phyloP scores from a whole-genome alignment of 805 yeast species.

The Metschnikowia hibisci region DNA sequence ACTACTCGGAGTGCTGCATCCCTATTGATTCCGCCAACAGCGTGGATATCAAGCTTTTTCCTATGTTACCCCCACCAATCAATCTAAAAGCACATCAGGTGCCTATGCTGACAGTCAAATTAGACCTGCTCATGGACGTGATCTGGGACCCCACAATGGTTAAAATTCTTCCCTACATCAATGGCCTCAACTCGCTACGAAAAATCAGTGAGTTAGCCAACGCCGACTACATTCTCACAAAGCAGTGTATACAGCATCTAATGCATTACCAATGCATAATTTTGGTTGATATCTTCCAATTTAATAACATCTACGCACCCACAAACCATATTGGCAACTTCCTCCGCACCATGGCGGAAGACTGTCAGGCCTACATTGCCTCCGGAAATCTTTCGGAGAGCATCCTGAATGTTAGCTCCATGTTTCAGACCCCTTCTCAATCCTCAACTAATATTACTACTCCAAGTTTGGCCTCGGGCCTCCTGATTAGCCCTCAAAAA shows the following conservation, averaged over 20 bases:
- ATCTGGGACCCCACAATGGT: constrained; percentile 98
- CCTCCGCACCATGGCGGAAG: constrained; percentile 61
- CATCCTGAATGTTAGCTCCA: background rate
- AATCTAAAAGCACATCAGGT: constrained; percentile 77
- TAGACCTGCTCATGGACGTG: constrained; percentile 71
- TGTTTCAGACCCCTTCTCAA: constrained; percentile 1
- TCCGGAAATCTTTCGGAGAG: constrained; percentile 22
- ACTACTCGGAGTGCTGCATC: constrained; percentile 92
- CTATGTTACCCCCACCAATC: constrained; percentile 77
- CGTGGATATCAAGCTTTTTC: constrained; percentile 90
- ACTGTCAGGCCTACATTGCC: constrained; percentile 81
- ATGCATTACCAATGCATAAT: constrained; percentile 85
- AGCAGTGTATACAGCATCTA: constrained; percentile 85
- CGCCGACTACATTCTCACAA: constrained; percentile 73
- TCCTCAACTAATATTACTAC: background rate
- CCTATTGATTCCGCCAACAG: constrained; percentile 88
- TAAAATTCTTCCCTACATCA: constrained; percentile 76
- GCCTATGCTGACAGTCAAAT: constrained; percentile 81
- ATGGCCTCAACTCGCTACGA: constrained; percentile 82
- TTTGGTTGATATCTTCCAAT: constrained; percentile 84
- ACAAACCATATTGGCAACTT: constrained; percentile 73
- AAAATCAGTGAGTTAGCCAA: constrained; percentile 75
- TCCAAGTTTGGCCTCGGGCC: background rate
- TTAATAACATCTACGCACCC: constrained; percentile 82
- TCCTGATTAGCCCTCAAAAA: constrained; percentile 1